Conservation (phyloP, 2,329 filamentous ascomycete species). For the Aspergillus vadensis region DNA sequence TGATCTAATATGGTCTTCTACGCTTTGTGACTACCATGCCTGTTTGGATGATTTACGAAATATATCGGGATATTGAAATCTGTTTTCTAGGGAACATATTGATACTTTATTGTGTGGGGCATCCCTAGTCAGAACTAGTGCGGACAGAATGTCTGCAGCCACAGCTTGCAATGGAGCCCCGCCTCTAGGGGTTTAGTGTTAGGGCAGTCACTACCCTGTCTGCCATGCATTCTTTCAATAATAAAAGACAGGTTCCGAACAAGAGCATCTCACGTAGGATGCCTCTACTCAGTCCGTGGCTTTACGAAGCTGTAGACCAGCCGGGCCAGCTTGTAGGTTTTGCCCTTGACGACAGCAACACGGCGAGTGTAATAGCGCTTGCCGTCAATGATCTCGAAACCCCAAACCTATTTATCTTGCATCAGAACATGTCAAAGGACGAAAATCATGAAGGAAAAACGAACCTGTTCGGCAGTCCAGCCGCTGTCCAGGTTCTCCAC, state of each 20-base stretch:
- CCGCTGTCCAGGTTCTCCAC: slow-evolving; percentile 50
- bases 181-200: neutral
- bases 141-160: no score
- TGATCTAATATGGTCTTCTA: no score
- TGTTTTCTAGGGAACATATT: neutral
- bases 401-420: slow-evolving; percentile 43
- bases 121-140: neutral
- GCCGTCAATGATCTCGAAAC: slow-evolving; percentile 47
- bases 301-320: slow-evolving; percentile 45
- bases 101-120: neutral
- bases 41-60: neutral
- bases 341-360: slow-evolving; percentile 43
- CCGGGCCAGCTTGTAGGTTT: slow-evolving; percentile 38
- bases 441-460: slow-evolving; percentile 14
- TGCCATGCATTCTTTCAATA: neutral
- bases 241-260: neutral
- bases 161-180: no score
- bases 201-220: neutral
- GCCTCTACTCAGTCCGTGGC: slow-evolving; percentile 6
- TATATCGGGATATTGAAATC: neutral
- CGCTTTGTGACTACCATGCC: neutral
- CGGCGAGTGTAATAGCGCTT: slow-evolving; percentile 47
- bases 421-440: neutral
- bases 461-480: slow-evolving; percentile 60
- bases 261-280: neutral